These are phyloP conservation scores for Apium graveolens DNA, from an alignment of 129 eudicot genomes.

Conservation along the genomic window DNA sequence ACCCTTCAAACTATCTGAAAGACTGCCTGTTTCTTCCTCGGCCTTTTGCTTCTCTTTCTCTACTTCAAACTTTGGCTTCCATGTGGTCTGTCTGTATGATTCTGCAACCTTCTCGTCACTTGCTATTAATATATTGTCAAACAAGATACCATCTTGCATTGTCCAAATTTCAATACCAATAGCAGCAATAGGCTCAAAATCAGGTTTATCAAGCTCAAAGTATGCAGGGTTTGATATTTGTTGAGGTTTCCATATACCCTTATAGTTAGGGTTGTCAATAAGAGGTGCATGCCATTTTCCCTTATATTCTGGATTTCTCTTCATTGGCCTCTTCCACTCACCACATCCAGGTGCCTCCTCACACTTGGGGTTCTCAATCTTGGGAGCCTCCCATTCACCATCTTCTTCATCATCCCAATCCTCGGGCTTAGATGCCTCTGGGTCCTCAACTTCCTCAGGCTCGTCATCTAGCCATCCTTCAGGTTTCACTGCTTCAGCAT, in stretches of 20 bases:
- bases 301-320: conserved; percentile 78
- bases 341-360: conserved; percentile 85
- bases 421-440: conserved; percentile 82
- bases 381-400: conserved; percentile 98
- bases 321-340: conserved; percentile 87
- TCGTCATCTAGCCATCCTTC: conserved; percentile 95
- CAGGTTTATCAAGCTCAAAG: conserved; percentile 65
- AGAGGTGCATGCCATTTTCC: conserved; percentile 86
- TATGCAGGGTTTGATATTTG: conserved; percentile 64
- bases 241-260: conserved; percentile 89
- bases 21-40: conserved; percentile 49
- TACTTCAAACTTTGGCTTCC: conserved; percentile 76
- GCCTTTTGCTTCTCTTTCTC: conserved; percentile 65
- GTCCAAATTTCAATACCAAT: conserved; percentile 99
- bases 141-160: conserved; percentile 95
- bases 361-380: conserved; percentile 88
- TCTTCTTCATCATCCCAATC: conserved; percentile 99
- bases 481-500: conserved; percentile 80
- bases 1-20: conserved; percentile 55
- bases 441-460: conserved; percentile 88
- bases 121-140: conserved; percentile 77
- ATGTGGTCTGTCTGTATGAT: conserved; percentile 42
- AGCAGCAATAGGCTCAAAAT: conserved; percentile 79
- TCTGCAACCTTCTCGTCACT: conserved; percentile 65
- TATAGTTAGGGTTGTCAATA: conserved; percentile 79